A percentile compares a stretch with the other conserved stretches of the same genome.
Evolutionary conservation across 495 filamentous ascomycete genomes (phyloP).

Genomic region (Penicillium steckii): DNA sequence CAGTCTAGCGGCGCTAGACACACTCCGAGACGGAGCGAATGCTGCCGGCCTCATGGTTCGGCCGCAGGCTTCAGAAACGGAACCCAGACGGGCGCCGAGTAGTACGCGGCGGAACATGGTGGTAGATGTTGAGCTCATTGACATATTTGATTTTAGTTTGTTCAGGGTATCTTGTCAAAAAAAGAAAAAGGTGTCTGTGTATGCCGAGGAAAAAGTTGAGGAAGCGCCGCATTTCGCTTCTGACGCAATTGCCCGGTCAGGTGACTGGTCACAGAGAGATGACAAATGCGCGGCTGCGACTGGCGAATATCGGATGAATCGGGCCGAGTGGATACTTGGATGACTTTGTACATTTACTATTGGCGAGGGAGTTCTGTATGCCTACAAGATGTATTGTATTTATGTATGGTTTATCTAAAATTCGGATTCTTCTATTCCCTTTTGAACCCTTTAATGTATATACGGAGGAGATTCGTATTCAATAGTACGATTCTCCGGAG

Average conservation of each 20-base stretch:
- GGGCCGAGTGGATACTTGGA: too few relatives aligned
- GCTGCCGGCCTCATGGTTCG: constrained; percentile 27
- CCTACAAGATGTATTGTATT: too few relatives aligned
- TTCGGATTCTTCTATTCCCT: too few relatives aligned
- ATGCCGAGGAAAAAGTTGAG: constrained; percentile 8
- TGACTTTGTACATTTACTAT: too few relatives aligned
- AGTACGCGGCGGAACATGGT: constrained; percentile 35
- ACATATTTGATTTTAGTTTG: constrained; percentile 22
- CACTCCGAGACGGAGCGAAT: constrained; percentile 33
- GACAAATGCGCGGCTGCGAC: constrained; percentile 25
- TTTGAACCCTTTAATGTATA: too few relatives aligned
- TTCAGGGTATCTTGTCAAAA: background rate
- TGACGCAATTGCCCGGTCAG: constrained; percentile 40
- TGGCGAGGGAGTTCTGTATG: too few relatives aligned
- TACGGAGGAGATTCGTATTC: background rate
- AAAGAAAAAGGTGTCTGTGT: background rate
- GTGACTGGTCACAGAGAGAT: constrained; percentile 28
- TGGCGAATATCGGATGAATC: background rate
- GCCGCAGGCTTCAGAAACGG: constrained; percentile 25
- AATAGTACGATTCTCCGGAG: background rate
- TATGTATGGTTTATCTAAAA: too few relatives aligned
- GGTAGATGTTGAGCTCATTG: constrained; percentile 33
- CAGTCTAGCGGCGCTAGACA: constrained; percentile 40
- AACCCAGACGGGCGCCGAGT: constrained; percentile 25
- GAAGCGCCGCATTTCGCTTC: constrained; percentile 23